Evolutionary conservation across 257 asterid genomes (phyloP).

Genomic region (Verbena officinalis): DNA sequence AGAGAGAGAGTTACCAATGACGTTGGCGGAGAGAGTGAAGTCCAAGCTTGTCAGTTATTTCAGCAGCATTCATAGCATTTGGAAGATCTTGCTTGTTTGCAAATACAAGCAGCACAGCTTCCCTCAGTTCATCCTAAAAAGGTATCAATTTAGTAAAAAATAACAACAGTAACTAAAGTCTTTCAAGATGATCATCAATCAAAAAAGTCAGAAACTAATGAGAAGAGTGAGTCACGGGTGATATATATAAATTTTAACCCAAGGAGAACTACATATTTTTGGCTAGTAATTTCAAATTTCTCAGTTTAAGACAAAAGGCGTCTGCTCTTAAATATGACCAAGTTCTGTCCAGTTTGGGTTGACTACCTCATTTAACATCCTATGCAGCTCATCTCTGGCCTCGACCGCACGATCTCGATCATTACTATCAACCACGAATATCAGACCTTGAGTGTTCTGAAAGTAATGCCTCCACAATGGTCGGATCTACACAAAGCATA

Average conservation of each 20-base stretch:
- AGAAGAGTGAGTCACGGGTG: neutral
- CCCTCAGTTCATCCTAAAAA: constrained; percentile 56
- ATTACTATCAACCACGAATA: constrained; percentile 82
- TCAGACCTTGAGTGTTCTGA: constrained; percentile 85
- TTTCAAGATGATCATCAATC: neutral
- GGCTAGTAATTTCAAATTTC: neutral
- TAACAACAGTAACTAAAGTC: neutral
- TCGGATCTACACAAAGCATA: constrained; percentile 55
- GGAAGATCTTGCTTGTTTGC: constrained; percentile 69
- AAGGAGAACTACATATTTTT: neutral
- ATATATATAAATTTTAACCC: neutral
- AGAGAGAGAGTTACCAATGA: constrained; percentile 47
- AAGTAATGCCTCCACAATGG: constrained; percentile 90
- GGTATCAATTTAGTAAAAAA: neutral
- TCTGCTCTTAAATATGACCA: neutral
- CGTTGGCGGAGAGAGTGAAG: constrained; percentile 67
- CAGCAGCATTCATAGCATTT: constrained; percentile 64
- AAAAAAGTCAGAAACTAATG: neutral
- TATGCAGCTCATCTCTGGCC: constrained; percentile 84
- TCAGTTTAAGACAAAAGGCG: neutral
- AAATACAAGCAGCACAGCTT: constrained; percentile 54
- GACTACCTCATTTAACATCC: constrained; percentile 79
- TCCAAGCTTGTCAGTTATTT: constrained; percentile 57
- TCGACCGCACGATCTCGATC: constrained; percentile 89
- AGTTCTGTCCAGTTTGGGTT: neutral